Conservation (phyloP, 202 grass and related monocot species). For the Musa balbisiana region DNA sequence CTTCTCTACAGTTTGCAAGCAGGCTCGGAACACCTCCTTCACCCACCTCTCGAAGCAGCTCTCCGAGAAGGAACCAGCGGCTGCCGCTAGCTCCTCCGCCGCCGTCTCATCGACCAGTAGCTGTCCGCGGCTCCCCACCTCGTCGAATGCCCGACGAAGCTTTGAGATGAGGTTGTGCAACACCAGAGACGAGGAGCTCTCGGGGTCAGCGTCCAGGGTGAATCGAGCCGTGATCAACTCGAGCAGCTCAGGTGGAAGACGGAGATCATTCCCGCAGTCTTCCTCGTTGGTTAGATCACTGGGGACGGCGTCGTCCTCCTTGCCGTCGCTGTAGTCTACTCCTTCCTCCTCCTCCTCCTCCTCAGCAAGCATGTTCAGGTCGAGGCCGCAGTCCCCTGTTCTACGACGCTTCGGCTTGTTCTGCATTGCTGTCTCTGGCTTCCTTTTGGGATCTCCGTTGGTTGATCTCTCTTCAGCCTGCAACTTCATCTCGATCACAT, state of each 20-base stretch:
- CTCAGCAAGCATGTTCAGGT: constrained; percentile 17
- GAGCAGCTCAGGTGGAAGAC: constrained; percentile 1
- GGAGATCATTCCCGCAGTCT: not conserved
- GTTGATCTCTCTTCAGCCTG: not conserved
- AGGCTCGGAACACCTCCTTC: constrained; percentile 44
- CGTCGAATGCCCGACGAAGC: constrained; percentile 1
- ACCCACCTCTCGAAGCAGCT: constrained; percentile 49
- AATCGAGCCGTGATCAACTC: not conserved
- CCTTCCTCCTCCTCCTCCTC: not conserved
- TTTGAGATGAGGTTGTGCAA: not conserved
- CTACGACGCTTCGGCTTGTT: constrained; percentile 7
- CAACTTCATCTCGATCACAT: constrained; percentile 15
- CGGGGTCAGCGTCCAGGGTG: not conserved
- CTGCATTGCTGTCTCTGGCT: not conserved
- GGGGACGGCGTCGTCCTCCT: not conserved
- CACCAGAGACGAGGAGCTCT: not conserved
- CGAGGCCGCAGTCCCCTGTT: not conserved
- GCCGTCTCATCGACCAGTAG: constrained; percentile 36
- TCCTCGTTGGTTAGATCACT: constrained; percentile 12
- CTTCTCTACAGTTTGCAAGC: constrained; percentile 36
- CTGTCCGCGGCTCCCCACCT: not conserved
- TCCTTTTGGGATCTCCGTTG: constrained; percentile 21
- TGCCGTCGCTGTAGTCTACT: not conserved
- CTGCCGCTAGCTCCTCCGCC: constrained; percentile 29
- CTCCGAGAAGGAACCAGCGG: constrained; percentile 40